Percentiles rank a stretch among this genome's conserved stretches.
These are phyloP conservation scores for Fonsecaea pedrosoi DNA, from an alignment of 2,329 filamentous ascomycete species.

Conservation along the genomic window DNA sequence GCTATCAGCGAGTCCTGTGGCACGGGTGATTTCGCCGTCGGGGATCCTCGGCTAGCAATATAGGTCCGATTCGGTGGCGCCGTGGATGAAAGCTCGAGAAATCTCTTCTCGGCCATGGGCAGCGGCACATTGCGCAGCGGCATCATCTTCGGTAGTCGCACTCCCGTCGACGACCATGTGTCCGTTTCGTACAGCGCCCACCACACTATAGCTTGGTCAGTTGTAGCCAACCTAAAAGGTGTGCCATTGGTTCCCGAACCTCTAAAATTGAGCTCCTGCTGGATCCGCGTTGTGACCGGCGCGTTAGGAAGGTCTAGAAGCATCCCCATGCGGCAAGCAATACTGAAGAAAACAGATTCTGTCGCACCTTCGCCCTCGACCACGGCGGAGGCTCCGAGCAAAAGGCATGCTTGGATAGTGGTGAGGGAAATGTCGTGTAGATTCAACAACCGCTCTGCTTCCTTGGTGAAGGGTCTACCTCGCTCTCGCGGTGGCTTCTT, in stretches of 20 bases:
- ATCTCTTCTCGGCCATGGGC: slow-evolving; percentile 3
- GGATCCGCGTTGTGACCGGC: slow-evolving; percentile 40
- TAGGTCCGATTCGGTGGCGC: not conserved
- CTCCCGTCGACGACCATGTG: slow-evolving; percentile 1
- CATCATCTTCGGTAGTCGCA: slow-evolving; percentile 3
- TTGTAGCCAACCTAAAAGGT: slow-evolving; percentile 52
- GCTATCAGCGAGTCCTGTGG: slow-evolving; percentile 4
- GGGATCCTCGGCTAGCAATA: not conserved
- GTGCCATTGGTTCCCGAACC: slow-evolving; percentile 52
- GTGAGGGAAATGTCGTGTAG: slow-evolving; percentile 49
- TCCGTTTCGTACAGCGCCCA: slow-evolving; percentile 42
- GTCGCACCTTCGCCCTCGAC: slow-evolving; percentile 42
- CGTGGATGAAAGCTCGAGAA: not conserved
- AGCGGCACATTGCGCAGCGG: slow-evolving; percentile 3
- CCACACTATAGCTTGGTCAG: slow-evolving; percentile 46
- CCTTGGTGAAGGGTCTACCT: slow-evolving; percentile 31
- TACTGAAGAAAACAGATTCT: slow-evolving; percentile 50
- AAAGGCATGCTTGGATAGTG: slow-evolving; percentile 51
- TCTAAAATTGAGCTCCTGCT: slow-evolving; percentile 47
- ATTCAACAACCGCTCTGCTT: slow-evolving; percentile 41
- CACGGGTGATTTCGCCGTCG: not conserved
- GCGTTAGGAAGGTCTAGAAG: slow-evolving; percentile 48
- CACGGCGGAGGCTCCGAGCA: slow-evolving; percentile 49
- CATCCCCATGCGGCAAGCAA: slow-evolving; percentile 48
- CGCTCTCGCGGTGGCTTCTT: slow-evolving; percentile 26